These are phyloP conservation scores for Groenewaldozyma tartarivorans DNA, from an alignment of 805 yeast species.

Conservation along the genomic window DNA sequence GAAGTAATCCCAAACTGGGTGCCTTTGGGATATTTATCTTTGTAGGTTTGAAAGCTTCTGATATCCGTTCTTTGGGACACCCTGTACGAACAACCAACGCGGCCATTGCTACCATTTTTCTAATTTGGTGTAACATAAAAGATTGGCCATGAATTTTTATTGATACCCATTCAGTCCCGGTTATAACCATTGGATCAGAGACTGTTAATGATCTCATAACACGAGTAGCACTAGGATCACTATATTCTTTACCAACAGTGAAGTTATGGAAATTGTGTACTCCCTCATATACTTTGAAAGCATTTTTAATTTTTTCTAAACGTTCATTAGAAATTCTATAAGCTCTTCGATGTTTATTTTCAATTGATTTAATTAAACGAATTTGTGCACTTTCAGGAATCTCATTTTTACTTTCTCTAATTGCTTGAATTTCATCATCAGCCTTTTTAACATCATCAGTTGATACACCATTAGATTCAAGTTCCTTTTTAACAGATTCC, in stretches of 20 bases:
- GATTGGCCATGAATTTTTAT: constrained; percentile 97
- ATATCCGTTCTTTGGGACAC: constrained; percentile 66
- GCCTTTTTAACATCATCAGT: constrained; percentile 13
- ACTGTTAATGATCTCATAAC: constrained; percentile 73
- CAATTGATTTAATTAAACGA: constrained; percentile 24
- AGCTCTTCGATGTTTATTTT: constrained; percentile 36
- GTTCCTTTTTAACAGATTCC: constrained; percentile 37
- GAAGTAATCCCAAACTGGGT: constrained; percentile 84
- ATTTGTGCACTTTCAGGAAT: constrained; percentile 29
- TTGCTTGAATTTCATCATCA: constrained; percentile 15
- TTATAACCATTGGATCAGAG: constrained; percentile 82
- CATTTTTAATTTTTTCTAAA: constrained; percentile 51
- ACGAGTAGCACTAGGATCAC: constrained; percentile 77
- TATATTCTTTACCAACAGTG: constrained; percentile 71
- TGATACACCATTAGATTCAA: constrained; percentile 32
- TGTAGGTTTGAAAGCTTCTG: constrained; percentile 62
- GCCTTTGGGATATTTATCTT: constrained; percentile 93
- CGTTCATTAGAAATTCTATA: constrained; percentile 59
- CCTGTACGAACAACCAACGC: constrained; percentile 78
- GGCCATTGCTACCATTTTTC: constrained; percentile 97
- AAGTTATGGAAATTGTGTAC: constrained; percentile 89
- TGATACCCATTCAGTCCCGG: constrained; percentile 93
- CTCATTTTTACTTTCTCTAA: constrained; percentile 29
- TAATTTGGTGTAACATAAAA: constrained; percentile 94
- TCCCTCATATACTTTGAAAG: constrained; percentile 69